phyloP scores from a whole-genome alignment of 257 asterid genomes.

The Solanum arcanum region DNA sequence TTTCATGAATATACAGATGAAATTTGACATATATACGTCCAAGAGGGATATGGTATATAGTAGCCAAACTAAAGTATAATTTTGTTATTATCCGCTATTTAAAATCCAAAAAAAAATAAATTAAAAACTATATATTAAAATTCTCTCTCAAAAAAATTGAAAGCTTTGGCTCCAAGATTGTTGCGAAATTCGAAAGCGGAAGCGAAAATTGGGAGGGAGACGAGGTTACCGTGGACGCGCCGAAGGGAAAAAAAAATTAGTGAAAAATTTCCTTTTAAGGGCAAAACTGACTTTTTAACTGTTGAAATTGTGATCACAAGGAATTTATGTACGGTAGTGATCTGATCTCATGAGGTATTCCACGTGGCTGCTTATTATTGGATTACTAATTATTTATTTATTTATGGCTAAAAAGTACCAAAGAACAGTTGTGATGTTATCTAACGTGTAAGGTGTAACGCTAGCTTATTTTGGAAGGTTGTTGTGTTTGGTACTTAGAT shows the following conservation, averaged over 20 bases:
- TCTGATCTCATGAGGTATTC: neutral
- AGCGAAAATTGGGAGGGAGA: conserved; percentile 17
- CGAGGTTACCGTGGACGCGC: conserved; percentile 27
- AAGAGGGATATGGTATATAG: neutral
- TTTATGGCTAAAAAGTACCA: neutral
- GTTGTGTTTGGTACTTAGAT: neutral
- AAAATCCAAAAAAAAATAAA: neutral
- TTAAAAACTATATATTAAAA: neutral
- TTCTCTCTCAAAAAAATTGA: neutral
- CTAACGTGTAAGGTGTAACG: neutral
- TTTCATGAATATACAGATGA: neutral
- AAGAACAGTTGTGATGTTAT: neutral
- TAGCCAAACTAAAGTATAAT: neutral
- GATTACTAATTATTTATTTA: neutral
- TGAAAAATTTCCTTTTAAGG: neutral
- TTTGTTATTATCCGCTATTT: neutral
- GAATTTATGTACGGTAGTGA: neutral
- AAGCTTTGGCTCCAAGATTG: conserved; percentile 61
- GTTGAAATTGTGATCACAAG: neutral
- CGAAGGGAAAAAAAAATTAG: conserved; percentile 19
- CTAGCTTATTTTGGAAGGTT: neutral
- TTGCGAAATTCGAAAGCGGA: conserved; percentile 24
- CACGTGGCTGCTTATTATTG: neutral
- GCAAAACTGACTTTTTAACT: neutral
- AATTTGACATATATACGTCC: neutral